These are phyloP conservation scores for Botrytis elliptica DNA, from an alignment of 2,329 filamentous ascomycete species.

Conservation along the genomic window DNA sequence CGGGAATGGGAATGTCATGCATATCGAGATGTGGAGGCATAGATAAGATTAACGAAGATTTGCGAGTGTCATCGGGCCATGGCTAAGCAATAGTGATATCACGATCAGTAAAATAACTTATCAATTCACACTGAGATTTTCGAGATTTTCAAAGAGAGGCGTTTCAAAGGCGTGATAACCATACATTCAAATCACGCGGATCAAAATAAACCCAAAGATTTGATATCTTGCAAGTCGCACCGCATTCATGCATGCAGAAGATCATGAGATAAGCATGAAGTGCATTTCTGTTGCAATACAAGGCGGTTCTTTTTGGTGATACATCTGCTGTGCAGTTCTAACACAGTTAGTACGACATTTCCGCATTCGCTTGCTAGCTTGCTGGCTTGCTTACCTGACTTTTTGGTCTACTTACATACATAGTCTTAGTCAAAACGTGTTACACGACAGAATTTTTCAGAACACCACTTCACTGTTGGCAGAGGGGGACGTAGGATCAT, in stretches of 20 bases:
- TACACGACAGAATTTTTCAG: neutral
- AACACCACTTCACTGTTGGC: neutral
- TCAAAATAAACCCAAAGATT: neutral
- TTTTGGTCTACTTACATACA: neutral
- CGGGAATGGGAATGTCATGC: neutral
- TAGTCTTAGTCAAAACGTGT: neutral
- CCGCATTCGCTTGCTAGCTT: conserved; percentile 5
- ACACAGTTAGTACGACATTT: conserved; percentile 3
- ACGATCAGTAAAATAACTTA: neutral
- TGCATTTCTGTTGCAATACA: neutral
- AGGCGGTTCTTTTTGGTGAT: neutral
- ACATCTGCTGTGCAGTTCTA: conserved; percentile 14
- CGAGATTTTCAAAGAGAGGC: neutral
- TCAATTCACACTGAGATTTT: neutral
- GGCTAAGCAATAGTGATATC: neutral
- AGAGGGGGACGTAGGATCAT: neutral
- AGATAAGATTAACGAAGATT: conserved; percentile 10
- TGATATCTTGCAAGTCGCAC: neutral
- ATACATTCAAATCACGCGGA: neutral
- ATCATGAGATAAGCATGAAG: neutral
- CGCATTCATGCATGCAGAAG: neutral
- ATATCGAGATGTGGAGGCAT: neutral
- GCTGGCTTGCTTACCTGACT: neutral
- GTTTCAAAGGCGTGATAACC: neutral
- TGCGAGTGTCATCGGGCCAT: neutral